A percentile compares a stretch with the other conserved stretches of the same genome.
Conservation (phyloP, 257 asterid genomes). For the Nicotiana undulata region DNA sequence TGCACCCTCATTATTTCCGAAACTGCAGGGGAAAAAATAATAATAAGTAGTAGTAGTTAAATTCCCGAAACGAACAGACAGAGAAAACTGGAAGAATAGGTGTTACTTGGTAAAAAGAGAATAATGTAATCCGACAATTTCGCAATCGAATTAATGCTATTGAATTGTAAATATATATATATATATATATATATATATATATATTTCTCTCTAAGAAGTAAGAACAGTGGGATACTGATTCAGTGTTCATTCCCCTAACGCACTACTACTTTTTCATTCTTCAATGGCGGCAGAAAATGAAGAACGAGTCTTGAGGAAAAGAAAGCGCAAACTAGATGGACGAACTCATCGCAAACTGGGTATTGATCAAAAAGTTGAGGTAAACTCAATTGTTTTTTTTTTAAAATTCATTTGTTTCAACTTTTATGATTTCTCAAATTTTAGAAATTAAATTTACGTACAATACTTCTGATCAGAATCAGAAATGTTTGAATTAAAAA, state of each 20-base stretch:
- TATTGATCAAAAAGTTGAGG: constrained; percentile 35
- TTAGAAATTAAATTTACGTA: background rate
- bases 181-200: background rate
- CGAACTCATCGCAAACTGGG: constrained; percentile 6
- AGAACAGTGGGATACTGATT: background rate
- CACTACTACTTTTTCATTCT: background rate
- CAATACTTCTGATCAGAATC: background rate
- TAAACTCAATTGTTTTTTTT: background rate
- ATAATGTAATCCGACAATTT: background rate
- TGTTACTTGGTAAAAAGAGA: background rate
- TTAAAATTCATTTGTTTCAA: background rate
- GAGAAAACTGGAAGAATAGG: background rate
- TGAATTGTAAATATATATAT: background rate
- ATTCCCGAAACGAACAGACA: no score
- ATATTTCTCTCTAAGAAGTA: background rate
- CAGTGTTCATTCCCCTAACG: background rate
- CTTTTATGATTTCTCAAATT: background rate
- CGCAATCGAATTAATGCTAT: background rate
- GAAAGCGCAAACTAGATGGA: constrained; percentile 1
- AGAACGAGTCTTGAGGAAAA: background rate
- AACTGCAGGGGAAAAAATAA: no score
- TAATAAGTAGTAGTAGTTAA: no score
- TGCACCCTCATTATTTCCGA: no score
- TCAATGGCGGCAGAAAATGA: constrained; percentile 28
- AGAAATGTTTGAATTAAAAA: no score